Percentiles rank a stretch among this genome's conserved stretches.
phyloP scores from a whole-genome alignment of 2,329 filamentous ascomycete species.

The Simplicillium sp. region DNA sequence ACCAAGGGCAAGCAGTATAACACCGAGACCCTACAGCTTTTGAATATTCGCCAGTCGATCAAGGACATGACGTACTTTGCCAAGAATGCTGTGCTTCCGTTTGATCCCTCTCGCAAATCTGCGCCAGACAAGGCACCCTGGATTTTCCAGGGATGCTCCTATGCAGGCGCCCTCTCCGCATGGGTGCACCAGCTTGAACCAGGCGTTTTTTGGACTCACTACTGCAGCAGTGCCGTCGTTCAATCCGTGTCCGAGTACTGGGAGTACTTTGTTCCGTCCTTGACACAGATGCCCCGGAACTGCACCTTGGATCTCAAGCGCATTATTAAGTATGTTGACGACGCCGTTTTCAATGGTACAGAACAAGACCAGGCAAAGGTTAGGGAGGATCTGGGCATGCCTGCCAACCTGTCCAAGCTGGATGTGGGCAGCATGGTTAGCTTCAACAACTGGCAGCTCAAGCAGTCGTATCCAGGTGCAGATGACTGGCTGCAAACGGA shows the following conservation, averaged over 20 bases:
- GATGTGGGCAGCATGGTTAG: background rate
- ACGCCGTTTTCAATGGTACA: background rate
- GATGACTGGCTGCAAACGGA: background rate
- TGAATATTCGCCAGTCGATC: constrained; percentile 7
- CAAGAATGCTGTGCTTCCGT: constrained; percentile 25
- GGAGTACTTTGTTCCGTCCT: background rate
- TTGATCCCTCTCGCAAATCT: constrained; percentile 16
- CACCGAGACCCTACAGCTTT: constrained; percentile 8
- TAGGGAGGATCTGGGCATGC: background rate
- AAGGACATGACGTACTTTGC: constrained; percentile 8
- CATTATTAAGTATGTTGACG: background rate
- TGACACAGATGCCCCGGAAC: background rate
- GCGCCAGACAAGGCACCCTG: constrained; percentile 33
- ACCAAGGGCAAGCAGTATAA: constrained; percentile 2
- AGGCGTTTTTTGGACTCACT: constrained; percentile 24
- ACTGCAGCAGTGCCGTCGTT: background rate
- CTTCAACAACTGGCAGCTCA: background rate
- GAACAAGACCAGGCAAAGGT: background rate
- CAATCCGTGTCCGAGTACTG: background rate
- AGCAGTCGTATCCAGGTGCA: background rate
- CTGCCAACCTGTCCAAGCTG: background rate
- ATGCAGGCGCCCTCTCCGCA: constrained; percentile 36
- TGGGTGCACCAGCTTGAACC: constrained; percentile 34
- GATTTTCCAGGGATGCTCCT: constrained; percentile 38
- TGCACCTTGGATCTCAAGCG: background rate